These are phyloP conservation scores for Neurospora pannonica DNA, from an alignment of 495 filamentous ascomycete genomes.

Conservation along the genomic window DNA sequence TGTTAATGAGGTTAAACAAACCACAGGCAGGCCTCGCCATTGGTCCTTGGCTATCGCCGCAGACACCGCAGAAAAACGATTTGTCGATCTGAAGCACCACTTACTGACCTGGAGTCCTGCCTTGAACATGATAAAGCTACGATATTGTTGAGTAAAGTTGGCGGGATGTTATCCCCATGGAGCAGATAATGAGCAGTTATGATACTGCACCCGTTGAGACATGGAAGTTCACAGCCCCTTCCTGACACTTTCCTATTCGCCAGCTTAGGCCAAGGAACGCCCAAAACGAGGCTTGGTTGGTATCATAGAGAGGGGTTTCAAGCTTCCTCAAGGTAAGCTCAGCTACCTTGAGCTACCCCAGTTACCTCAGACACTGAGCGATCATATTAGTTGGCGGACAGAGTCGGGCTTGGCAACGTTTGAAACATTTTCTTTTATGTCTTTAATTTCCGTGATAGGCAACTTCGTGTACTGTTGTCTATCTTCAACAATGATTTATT, in stretches of 20 bases:
- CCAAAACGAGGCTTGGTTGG: neutral
- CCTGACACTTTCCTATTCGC: neutral
- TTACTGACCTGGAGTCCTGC: neutral
- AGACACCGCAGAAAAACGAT: neutral
- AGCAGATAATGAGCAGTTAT: neutral
- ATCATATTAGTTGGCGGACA: neutral
- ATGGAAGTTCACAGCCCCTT: neutral
- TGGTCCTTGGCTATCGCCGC: neutral
- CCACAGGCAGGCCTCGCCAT: neutral
- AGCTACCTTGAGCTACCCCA: neutral
- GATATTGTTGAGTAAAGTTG: neutral
- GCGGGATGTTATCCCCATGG: neutral
- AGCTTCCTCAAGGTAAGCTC: neutral
- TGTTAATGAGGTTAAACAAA: neutral
- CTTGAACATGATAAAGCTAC: neutral
- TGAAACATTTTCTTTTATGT: neutral
- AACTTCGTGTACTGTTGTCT: neutral
- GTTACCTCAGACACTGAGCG: neutral
- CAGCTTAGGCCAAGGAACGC: neutral
- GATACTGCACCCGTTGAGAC: neutral
- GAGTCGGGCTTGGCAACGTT: neutral
- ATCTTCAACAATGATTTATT: neutral
- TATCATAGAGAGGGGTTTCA: neutral
- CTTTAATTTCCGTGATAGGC: neutral
- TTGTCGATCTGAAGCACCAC: neutral